Evolutionary conservation across 2,329 filamentous ascomycete genomes (phyloP).

Genomic region (Fusarium chaquense): DNA sequence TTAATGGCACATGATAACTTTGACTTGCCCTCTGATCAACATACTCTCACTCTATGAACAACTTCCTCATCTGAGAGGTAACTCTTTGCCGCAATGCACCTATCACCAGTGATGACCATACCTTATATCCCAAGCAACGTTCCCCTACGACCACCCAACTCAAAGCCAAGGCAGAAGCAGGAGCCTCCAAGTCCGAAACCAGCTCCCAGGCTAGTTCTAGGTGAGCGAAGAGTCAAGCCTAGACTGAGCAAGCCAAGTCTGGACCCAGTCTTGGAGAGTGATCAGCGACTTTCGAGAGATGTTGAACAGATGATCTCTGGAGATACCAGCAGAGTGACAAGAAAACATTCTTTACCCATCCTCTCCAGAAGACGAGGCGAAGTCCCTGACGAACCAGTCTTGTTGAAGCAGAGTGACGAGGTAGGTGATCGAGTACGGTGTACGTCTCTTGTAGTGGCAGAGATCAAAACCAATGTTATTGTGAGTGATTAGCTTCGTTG

Average conservation of each 20-base stretch:
- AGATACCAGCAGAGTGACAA: conserved; percentile 29
- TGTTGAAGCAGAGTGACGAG: conserved; percentile 41
- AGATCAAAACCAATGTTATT: conserved; percentile 52
- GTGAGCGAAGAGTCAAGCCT: conserved; percentile 39
- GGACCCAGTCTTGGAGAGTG: conserved; percentile 50
- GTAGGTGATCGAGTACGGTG: conserved; percentile 61
- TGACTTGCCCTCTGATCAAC: neutral
- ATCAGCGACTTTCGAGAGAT: conserved; percentile 38
- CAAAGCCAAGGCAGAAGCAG: conserved; percentile 18
- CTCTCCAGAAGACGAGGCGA: conserved; percentile 40
- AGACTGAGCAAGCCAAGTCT: conserved; percentile 40
- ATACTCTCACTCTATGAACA: neutral
- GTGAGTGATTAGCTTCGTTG: conserved; percentile 28
- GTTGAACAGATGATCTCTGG: conserved; percentile 22
- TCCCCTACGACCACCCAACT: conserved; percentile 2
- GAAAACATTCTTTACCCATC: conserved; percentile 38
- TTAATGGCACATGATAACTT: neutral
- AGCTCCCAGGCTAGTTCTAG: conserved; percentile 13
- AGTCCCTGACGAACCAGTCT: conserved; percentile 62
- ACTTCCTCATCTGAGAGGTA: neutral
- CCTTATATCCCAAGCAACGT: conserved; percentile 10
- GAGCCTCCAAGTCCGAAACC: neutral
- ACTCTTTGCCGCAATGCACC: conserved; percentile 15
- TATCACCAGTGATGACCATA: conserved; percentile 31
- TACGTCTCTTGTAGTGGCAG: conserved; percentile 71